Percentiles rank a stretch among this genome's conserved stretches.
Evolutionary conservation across 2,329 filamentous ascomycete species (phyloP).

Genomic region (Ambrosiella xylebori): DNA sequence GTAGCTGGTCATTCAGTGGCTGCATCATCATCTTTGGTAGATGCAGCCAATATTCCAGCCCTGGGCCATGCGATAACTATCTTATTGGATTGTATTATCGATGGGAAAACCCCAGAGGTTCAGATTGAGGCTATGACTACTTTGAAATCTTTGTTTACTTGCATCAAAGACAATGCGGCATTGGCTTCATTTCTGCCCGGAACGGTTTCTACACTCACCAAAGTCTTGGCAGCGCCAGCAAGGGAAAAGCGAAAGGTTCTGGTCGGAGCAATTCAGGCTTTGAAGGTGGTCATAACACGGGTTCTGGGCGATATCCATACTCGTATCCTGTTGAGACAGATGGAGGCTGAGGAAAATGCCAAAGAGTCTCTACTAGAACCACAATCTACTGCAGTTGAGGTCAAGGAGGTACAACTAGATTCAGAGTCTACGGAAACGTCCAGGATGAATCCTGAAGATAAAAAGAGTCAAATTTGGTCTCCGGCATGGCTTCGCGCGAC

Average conservation of each 20-base stretch:
- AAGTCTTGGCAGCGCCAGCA: conserved; percentile 51
- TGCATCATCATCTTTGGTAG: conserved; percentile 32
- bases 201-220: conserved; percentile 66
- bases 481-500: conserved; percentile 64
- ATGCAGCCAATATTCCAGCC: conserved; percentile 50
- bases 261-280: conserved; percentile 38
- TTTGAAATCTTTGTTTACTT: conserved; percentile 41
- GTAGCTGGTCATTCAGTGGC: conserved; percentile 35
- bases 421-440: background rate
- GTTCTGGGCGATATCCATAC: conserved; percentile 42
- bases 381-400: background rate
- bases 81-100: conserved; percentile 54
- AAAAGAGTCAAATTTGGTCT: conserved; percentile 26
- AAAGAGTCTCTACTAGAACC: background rate
- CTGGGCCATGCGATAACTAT: conserved; percentile 71
- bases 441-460: conserved; percentile 13
- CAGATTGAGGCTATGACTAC: conserved; percentile 53
- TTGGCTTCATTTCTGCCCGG: conserved; percentile 77
- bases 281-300: conserved; percentile 36
- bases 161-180: conserved; percentile 54
- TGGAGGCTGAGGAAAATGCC: conserved; percentile 14
- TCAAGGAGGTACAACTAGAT: background rate
- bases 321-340: conserved; percentile 26
- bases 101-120: conserved; percentile 46
- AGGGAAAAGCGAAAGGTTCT: conserved; percentile 43